These are phyloP conservation scores for Auricularia sp. DNA, from an alignment of 768 basidiomycete genomes.

Conservation along the genomic window DNA sequence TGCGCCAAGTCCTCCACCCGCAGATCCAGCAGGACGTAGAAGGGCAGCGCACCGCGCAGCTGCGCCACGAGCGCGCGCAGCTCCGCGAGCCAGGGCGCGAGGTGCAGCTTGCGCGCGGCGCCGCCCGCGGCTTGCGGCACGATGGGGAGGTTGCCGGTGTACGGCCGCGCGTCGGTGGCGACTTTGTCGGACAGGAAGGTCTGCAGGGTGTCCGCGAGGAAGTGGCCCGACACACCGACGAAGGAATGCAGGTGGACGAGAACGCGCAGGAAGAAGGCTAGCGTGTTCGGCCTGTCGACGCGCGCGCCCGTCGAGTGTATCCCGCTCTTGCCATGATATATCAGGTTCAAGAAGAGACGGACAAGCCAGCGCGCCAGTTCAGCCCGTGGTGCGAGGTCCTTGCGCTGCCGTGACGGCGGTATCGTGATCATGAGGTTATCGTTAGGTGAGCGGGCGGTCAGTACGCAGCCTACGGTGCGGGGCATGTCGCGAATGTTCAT, in stretches of 20 bases:
- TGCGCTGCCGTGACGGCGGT: neutral
- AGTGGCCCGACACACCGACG: conserved; percentile 29
- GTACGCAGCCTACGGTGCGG: conserved; percentile 21
- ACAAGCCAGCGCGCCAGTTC: conserved; percentile 26
- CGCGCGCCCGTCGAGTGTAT: conserved; percentile 18
- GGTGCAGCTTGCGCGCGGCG: conserved; percentile 10
- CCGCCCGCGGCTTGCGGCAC: conserved; percentile 12
- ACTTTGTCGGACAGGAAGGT: conserved; percentile 19
- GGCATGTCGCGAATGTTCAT: conserved; percentile 21
- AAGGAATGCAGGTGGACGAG: conserved; percentile 22
- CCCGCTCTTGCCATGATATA: conserved; percentile 19
- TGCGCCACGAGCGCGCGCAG: conserved; percentile 16
- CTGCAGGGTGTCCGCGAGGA: conserved; percentile 27
- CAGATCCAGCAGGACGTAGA: conserved; percentile 3
- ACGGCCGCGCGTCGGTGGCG: conserved; percentile 19
- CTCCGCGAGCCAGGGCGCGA: conserved; percentile 18
- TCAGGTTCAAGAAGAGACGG: conserved; percentile 23
- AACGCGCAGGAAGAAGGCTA: conserved; percentile 25
- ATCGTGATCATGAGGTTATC: conserved; percentile 15
- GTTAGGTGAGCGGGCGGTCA: conserved; percentile 11
- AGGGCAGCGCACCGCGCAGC: conserved; percentile 15
- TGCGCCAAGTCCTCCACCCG: conserved; percentile 10
- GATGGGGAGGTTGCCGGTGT: conserved; percentile 19
- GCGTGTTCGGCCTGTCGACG: conserved; percentile 21
- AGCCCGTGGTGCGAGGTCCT: conserved; percentile 13